Percentiles rank a stretch among this genome's conserved stretches.
phyloP scores from a whole-genome alignment of 352 stramenopile genomes.

The Phytophthora tubulina region DNA sequence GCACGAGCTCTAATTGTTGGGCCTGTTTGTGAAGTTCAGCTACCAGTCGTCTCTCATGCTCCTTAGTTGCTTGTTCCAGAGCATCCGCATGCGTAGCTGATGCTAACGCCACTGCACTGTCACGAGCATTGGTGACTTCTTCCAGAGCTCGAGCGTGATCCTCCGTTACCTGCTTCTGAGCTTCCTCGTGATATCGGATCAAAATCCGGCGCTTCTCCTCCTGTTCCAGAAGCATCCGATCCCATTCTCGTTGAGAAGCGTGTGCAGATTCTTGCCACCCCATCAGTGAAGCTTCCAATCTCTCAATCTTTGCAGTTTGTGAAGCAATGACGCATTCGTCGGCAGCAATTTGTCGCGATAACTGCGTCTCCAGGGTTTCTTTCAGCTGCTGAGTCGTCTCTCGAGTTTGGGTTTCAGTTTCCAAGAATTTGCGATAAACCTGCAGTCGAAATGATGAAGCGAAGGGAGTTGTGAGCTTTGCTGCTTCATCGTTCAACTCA shows the following conservation, averaged over 20 bases:
- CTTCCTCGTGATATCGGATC: constrained; percentile 24
- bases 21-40: constrained; percentile 54
- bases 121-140: constrained; percentile 23
- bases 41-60: constrained; percentile 28
- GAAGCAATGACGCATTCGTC: constrained; percentile 15
- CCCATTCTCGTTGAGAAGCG: constrained; percentile 34
- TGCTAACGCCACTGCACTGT: constrained; percentile 22
- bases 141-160: constrained; percentile 20
- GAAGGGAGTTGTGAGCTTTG: constrained; percentile 23
- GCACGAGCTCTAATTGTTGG: constrained; percentile 56
- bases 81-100: constrained; percentile 31
- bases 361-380: constrained; percentile 35
- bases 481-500: constrained; percentile 8
- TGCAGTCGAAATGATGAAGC: constrained; percentile 29
- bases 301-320: constrained; percentile 29
- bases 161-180: constrained; percentile 20
- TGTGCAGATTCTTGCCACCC: constrained; percentile 33
- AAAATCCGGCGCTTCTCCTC: constrained; percentile 39
- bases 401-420: constrained; percentile 20
- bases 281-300: constrained; percentile 40
- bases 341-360: constrained; percentile 12
- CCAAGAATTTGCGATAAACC: constrained; percentile 30
- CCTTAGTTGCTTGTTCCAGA: constrained; percentile 24
- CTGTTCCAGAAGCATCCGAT: constrained; percentile 33
- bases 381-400: constrained; percentile 14